A percentile compares a stretch with the other conserved stretches of the same genome.
These are phyloP conservation scores for Mucor ambiguus DNA, from an alignment of 371 early-diverging fungal genomes.

Conservation along the genomic window DNA sequence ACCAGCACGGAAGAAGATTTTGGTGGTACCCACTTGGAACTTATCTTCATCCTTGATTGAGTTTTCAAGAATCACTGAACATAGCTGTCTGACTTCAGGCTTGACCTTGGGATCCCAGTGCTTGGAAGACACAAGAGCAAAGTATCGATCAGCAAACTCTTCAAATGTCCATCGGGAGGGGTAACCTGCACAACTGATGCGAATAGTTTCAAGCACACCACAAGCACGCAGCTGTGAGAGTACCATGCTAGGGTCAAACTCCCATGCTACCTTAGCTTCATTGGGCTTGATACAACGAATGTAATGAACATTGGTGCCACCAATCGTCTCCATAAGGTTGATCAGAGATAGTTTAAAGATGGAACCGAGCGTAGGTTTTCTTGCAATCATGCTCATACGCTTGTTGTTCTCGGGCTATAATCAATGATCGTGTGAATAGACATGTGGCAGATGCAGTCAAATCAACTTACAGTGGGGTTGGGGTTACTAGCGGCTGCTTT, in stretches of 20 bases:
- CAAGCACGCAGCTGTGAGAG: slow-evolving; percentile 97
- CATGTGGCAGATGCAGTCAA: background rate
- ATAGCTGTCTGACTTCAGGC: slow-evolving; percentile 53
- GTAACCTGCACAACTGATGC: slow-evolving; percentile 99
- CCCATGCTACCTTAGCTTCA: slow-evolving; percentile 87
- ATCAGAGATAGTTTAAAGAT: slow-evolving; percentile 85
- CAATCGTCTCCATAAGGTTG: slow-evolving; percentile 92
- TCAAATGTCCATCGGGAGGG: slow-evolving; percentile 93
- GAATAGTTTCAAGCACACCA: slow-evolving; percentile 99
- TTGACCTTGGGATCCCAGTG: slow-evolving; percentile 59
- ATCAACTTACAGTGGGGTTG: slow-evolving; percentile 33
- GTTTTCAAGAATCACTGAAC: slow-evolving; percentile 63
- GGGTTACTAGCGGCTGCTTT: slow-evolving; percentile 50
- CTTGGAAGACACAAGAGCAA: slow-evolving; percentile 76
- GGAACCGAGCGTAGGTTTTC: slow-evolving; percentile 88
- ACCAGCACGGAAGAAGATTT: slow-evolving; percentile 98
- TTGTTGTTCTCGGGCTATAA: slow-evolving; percentile 46
- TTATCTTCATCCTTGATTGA: slow-evolving; percentile 76
- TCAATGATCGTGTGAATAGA: background rate
- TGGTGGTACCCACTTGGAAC: slow-evolving; percentile 94
- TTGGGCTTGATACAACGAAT: slow-evolving; percentile 99
- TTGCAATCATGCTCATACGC: slow-evolving; percentile 62
- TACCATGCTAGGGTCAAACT: slow-evolving; percentile 92
- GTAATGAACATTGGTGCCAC: slow-evolving; percentile 92
- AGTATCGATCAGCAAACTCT: slow-evolving; percentile 95